Conservation (phyloP, 768 basidiomycete genomes). For the Boletus fagicola region DNA sequence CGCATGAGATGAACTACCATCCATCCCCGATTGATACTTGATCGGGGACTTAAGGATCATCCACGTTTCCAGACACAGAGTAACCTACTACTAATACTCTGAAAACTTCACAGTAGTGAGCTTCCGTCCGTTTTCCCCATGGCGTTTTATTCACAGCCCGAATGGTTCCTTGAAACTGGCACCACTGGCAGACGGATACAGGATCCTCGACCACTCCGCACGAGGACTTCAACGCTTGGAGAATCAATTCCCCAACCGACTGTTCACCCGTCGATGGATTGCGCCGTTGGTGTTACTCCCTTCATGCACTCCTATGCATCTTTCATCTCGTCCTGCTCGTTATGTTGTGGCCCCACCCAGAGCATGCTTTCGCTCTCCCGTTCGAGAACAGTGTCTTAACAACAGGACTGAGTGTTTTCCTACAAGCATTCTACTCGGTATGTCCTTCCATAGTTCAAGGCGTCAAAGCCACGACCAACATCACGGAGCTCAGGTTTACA, state of each 20-base stretch:
- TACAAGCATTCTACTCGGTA: conserved; percentile 3
- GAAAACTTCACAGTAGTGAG: neutral
- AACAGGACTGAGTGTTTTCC: neutral
- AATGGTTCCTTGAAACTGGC: neutral
- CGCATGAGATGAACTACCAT: too few species aligned
- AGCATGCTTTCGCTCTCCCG: neutral
- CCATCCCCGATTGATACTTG: too few species aligned
- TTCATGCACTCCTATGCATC: neutral
- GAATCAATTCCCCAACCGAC: neutral
- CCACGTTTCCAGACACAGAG: too few species aligned
- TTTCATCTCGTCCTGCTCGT: neutral
- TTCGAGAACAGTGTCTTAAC: neutral
- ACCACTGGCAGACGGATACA: neutral
- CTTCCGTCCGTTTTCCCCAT: neutral
- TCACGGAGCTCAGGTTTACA: neutral
- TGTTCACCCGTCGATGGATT: neutral
- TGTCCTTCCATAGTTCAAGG: neutral
- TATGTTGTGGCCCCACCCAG: neutral
- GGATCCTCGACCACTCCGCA: neutral
- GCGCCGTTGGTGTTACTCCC: neutral
- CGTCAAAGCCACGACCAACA: neutral
- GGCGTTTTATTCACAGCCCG: neutral
- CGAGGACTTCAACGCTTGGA: neutral
- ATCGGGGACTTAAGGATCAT: too few species aligned
- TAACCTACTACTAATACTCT: too few species aligned